Evolutionary conservation across 352 stramenopile genomes (phyloP).

Genomic region (Phytophthora pluvialis): DNA sequence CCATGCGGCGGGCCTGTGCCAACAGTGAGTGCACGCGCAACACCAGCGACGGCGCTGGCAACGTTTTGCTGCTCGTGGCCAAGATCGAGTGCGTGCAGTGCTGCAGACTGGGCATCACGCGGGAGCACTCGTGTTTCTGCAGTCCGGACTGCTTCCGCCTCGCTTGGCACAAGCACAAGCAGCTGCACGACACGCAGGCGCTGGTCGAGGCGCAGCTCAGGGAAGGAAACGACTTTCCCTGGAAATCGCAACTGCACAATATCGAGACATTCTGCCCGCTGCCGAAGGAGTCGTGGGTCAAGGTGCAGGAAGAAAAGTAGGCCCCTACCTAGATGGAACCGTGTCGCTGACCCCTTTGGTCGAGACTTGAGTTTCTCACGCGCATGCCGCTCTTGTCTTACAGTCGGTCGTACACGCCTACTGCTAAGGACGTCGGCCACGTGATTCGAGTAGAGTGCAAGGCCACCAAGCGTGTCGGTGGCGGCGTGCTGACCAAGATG

Average conservation of each 20-base stretch:
- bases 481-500: conserved; percentile 66
- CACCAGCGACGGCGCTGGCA: conserved; percentile 58
- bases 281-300: conserved; percentile 61
- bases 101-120: conserved; percentile 65
- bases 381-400: conserved; percentile 39
- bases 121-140: conserved; percentile 77
- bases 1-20: conserved; percentile 60
- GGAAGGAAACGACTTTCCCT: conserved; percentile 37
- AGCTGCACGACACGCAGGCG: conserved; percentile 53
- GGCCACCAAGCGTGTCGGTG: conserved; percentile 61
- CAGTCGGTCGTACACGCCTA: conserved; percentile 76
- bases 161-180: conserved; percentile 72
- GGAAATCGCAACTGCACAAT: conserved; percentile 68
- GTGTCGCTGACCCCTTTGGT: conserved; percentile 32
- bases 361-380: conserved; percentile 37
- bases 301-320: conserved; percentile 75
- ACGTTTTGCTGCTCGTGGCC: conserved; percentile 72
- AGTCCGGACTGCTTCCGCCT: conserved; percentile 70
- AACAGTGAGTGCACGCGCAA: conserved; percentile 63
- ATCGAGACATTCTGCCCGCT: conserved; percentile 62
- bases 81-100: conserved; percentile 80
- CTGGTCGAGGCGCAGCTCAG: conserved; percentile 28
- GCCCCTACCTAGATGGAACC: conserved; percentile 33
- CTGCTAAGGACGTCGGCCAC: conserved; percentile 70
- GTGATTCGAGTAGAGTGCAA: conserved; percentile 85